Percentiles rank a stretch among this genome's conserved stretches.
phyloP scores from a whole-genome alignment of 441 rosid genomes.

The Populus hybrid region DNA sequence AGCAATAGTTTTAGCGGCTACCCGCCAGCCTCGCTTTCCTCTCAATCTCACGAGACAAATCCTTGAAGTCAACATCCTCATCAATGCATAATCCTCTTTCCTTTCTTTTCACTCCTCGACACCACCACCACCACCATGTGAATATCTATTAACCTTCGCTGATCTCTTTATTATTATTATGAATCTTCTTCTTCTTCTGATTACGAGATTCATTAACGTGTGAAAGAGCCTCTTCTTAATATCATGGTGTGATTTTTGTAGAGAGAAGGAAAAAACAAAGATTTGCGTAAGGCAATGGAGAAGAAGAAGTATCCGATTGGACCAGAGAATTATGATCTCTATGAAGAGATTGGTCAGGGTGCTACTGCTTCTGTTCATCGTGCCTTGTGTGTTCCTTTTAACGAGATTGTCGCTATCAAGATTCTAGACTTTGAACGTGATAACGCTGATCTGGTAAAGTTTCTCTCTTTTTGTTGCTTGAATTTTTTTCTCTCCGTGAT shows the following conservation, averaged over 20 bases:
- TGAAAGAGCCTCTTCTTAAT: not conserved
- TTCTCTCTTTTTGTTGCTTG: not conserved
- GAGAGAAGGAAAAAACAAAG: not conserved
- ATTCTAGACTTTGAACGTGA: constrained; percentile 95
- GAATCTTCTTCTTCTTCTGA: not conserved
- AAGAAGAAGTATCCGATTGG: constrained; percentile 94
- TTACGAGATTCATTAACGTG: not conserved
- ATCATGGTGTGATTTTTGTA: not conserved
- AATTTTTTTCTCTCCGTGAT: not conserved
- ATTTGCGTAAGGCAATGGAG: constrained; percentile 40
- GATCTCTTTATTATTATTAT: not conserved
- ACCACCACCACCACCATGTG: not conserved
- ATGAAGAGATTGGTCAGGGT: constrained; percentile 89
- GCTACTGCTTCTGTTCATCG: constrained; percentile 89
- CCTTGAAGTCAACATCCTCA: not conserved
- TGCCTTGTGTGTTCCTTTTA: constrained; percentile 66
- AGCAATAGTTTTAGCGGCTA: not conserved
- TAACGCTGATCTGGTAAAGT: constrained; percentile 72
- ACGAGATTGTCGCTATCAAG: constrained; percentile 87
- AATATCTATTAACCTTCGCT: not conserved
- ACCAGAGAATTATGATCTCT: constrained; percentile 59
- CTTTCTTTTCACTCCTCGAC: not conserved
- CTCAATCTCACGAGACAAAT: not conserved
- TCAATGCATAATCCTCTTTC: not conserved
- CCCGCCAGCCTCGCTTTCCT: not conserved